Evolutionary conservation across 192 early-diverging fungal species (phyloP), one percentile per base, ranked within the genome.

Genomic region (Ramicandelaber brevisporus): DNA sequence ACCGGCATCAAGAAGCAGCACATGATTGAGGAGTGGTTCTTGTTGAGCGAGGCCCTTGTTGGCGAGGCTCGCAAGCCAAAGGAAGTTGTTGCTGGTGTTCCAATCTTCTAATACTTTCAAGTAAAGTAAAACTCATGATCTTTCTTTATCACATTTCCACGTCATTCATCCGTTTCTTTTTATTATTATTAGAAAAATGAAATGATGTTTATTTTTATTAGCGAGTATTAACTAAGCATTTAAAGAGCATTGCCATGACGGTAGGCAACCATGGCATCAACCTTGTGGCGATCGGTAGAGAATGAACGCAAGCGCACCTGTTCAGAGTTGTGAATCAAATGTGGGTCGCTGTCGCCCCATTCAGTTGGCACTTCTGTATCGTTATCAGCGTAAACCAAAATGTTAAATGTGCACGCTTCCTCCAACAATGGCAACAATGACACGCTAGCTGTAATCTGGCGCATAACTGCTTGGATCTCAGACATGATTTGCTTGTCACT

Each of bases 1-100:
- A 90, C 89, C 12, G 89, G 89, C 36, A 70, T 78, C 54, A 87
- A 95, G 69, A 88, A 86, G 74, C 71, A 78, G 37, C 84, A 89
- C 44, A 61, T 76, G 57, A 61, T 67, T 36, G 76, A 83, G 49
- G 75, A 78, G 50, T 71, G 73, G 48, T 54, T 57, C 20, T 38
- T 83, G 31, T 46, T 74, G 15, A 58, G 65, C 20, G 53, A 72
- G 34, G 78, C 78, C 3, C 53, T 82, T 30, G 60, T 69, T 20
- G 75, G 75, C 30, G 53, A 69, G 38, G 52, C 59, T 28, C 58
- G 57, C 31, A 67, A 65, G 41, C 70, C 24, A 25, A 25, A 25
- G 11, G 24, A 25, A 25, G 8, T 11, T 11, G 8, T 25, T 25
- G 8, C 11, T 9, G 8, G 11, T 11, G 8, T 25, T 25, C 11